These are phyloP conservation scores for Sarcodon sp. DNA, from an alignment of 768 basidiomycete species.

Conservation along the genomic window DNA sequence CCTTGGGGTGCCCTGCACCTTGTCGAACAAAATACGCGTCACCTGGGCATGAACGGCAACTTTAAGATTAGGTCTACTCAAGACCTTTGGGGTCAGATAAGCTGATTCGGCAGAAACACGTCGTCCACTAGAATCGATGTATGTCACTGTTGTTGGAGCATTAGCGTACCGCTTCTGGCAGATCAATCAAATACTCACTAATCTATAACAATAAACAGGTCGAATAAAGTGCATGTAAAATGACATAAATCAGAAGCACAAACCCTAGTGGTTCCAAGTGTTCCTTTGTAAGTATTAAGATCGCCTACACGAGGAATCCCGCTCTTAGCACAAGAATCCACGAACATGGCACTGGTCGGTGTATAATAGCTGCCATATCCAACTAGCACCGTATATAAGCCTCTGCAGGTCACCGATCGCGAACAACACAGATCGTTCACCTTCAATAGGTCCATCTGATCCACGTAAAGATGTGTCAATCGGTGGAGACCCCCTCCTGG, in stretches of 20 bases:
- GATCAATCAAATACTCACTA: constrained; percentile 11
- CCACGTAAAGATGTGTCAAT: constrained; percentile 37
- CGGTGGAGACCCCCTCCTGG: constrained; percentile 32
- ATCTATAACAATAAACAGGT: constrained; percentile 8
- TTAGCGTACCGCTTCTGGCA: background rate
- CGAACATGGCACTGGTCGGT: constrained; percentile 31
- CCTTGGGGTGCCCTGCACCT: constrained; percentile 19
- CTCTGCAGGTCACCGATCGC: too few species aligned
- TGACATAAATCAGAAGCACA: constrained; percentile 7
- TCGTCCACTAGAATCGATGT: constrained; percentile 34
- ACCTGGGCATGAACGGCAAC: constrained; percentile 44
- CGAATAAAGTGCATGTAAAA: background rate
- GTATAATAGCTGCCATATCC: constrained; percentile 43
- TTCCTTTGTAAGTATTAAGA: constrained; percentile 42
- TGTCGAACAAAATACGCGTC: constrained; percentile 47
- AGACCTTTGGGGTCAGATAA: constrained; percentile 52
- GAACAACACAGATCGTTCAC: constrained; percentile 6
- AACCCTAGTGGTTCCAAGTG: constrained; percentile 50
- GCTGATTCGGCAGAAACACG: constrained; percentile 55
- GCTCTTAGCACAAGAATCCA: constrained; percentile 34
- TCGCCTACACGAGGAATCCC: constrained; percentile 43
- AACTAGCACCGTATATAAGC: constrained; percentile 14
- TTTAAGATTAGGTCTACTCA: constrained; percentile 51
- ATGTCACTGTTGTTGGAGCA: constrained; percentile 45
- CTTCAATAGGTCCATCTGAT: constrained; percentile 36